These are phyloP conservation scores for Lentithecium fluviatile DNA, from an alignment of 495 filamentous ascomycete species.

Conservation along the genomic window DNA sequence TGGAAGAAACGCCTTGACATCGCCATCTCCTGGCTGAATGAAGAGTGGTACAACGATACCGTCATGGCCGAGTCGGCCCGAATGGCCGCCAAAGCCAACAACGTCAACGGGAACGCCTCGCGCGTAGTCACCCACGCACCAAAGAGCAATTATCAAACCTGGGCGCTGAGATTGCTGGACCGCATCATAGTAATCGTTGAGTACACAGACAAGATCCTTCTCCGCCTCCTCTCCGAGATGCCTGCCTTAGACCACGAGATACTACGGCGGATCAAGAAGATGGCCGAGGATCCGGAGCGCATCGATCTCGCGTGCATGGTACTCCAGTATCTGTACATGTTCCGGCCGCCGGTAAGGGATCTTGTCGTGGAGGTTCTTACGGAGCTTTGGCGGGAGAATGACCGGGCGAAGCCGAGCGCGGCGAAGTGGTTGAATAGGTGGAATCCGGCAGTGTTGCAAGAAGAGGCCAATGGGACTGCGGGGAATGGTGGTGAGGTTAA, in stretches of 20 bases:
- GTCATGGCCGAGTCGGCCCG: conserved; percentile 48
- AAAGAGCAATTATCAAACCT: conserved; percentile 70
- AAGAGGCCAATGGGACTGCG: conserved; percentile 8
- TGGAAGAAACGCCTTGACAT: conserved; percentile 83
- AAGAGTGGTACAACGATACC: conserved; percentile 96
- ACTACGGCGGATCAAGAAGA: conserved; percentile 68
- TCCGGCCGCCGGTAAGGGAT: conserved; percentile 78
- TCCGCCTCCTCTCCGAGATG: conserved; percentile 87
- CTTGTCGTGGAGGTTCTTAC: conserved; percentile 79
- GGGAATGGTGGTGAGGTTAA: background rate
- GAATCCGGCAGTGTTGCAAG: conserved; percentile 49
- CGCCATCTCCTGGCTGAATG: conserved; percentile 86
- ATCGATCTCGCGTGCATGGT: conserved; percentile 54
- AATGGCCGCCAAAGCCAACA: background rate
- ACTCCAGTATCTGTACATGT: conserved; percentile 74
- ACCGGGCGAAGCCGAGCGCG: conserved; percentile 47
- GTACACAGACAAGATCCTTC: conserved; percentile 79
- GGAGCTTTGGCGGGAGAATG: conserved; percentile 76
- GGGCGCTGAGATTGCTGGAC: conserved; percentile 76
- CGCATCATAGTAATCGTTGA: conserved; percentile 86
- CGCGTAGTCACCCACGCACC: conserved; percentile 40
- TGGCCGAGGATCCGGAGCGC: conserved; percentile 86
- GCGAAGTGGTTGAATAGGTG: conserved; percentile 52
- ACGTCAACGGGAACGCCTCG: conserved; percentile 35
- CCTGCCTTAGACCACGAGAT: conserved; percentile 71